Base-by-base conservation (phyloP, 805 yeast genomes). In the Sugiyamaella boreocaroliniensis region DNA sequence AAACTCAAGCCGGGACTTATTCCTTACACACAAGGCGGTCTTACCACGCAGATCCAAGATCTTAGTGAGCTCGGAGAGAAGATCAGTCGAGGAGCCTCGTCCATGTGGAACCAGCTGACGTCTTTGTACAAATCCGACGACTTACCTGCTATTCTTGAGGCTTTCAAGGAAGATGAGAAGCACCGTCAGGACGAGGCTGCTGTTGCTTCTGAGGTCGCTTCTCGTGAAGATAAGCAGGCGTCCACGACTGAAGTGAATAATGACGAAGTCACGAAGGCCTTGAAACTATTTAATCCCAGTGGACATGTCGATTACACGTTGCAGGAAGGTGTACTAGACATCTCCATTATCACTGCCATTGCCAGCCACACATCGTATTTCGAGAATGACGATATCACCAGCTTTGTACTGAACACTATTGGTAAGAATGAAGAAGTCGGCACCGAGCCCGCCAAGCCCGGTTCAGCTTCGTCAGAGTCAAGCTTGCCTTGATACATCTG, bases 291-390 rank as follows among this genome's bases (percentile, higher is more conserved):
- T 53, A 92, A 92, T 60, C 75, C 78, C 44, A 78, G 79, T 18
- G 96, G 96, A 0, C 74, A 97, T 50, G 73, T 92, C 1, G 99
- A 92, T 66, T 89, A 86, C 66, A 76, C 83, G 2, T 70, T 92
- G 20, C 88, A 88, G 2, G 85, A 83, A 64, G 87, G 92, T 9
- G 75, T 84, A 19, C 77, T 89, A 61, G 96, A 89, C 61, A 77
- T 89, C 18, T 86, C 95, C 29, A 67, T 89, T 37, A 74, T 92
- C 10, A 79, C 89, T 2, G 93, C 96, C 0, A 71, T 89, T 2
- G 86, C 85, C 53, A 89, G 96, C 0, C 99, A 92, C 67, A 81
- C 87, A 12, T 81, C 88, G 46, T 92, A 92, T 66, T 84, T 92
- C 65, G 96, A 89, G 64, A 95, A 89, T 60, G 76, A 81, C 48